These are phyloP conservation scores for Phytophthora ohioensis DNA, from an alignment of 352 stramenopile species.

Conservation along the genomic window DNA sequence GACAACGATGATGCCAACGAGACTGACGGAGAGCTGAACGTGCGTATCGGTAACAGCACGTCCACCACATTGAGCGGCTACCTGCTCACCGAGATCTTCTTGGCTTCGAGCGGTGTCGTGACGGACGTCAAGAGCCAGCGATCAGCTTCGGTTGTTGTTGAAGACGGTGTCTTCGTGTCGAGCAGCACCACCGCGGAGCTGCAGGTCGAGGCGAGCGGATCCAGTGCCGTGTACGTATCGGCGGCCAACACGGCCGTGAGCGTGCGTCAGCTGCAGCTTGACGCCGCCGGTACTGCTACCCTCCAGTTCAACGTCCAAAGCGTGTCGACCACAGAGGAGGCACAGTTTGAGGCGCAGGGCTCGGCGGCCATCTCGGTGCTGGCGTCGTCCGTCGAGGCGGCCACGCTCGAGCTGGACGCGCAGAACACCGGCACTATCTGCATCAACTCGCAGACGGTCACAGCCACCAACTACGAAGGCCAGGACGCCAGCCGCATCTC, in stretches of 20 bases:
- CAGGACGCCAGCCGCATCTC: slow-evolving; percentile 38
- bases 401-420: slow-evolving; percentile 32
- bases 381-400: slow-evolving; percentile 27
- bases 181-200: slow-evolving; percentile 37
- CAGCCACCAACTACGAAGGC: slow-evolving; percentile 31
- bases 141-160: slow-evolving; percentile 38
- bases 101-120: slow-evolving; percentile 33
- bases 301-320: slow-evolving; percentile 42
- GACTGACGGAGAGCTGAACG: slow-evolving; percentile 32
- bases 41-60: slow-evolving; percentile 31
- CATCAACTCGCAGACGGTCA: slow-evolving; percentile 28
- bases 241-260: slow-evolving; percentile 25
- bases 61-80: slow-evolving; percentile 32
- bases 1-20: slow-evolving; percentile 34
- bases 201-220: slow-evolving; percentile 35
- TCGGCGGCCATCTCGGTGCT: slow-evolving; percentile 31
- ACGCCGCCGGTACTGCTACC: slow-evolving; percentile 17
- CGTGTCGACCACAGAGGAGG: slow-evolving; percentile 28
- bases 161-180: slow-evolving; percentile 38
- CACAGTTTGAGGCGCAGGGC: slow-evolving; percentile 27
- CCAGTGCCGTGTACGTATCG: slow-evolving; percentile 45
- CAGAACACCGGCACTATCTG: slow-evolving; percentile 38
- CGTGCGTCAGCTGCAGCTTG: slow-evolving; percentile 32
- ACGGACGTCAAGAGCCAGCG: slow-evolving; percentile 40
- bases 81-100: slow-evolving; percentile 43